Evolutionary conservation across 345 rosid genomes (phyloP).

Genomic region (Draba incana): DNA sequence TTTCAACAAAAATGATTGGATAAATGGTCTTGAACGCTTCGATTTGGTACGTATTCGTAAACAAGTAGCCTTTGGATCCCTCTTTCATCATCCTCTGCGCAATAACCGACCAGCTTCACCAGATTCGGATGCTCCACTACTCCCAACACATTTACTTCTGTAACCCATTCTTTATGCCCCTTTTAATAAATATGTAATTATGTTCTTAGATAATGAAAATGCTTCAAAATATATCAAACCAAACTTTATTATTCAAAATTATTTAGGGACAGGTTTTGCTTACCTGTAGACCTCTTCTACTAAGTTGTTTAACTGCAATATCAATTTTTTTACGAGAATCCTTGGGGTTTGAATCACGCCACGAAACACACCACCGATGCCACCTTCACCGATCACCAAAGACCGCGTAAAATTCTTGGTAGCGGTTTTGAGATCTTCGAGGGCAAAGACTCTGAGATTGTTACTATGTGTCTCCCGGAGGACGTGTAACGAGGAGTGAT

Average conservation of each 20-base stretch:
- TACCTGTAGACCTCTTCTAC: slow-evolving; percentile 92
- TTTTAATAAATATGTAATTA: slow-evolving; percentile 27
- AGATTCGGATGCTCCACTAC: slow-evolving; percentile 94
- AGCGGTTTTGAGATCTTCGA: slow-evolving; percentile 73
- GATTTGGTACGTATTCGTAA: slow-evolving; percentile 84
- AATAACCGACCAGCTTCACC: slow-evolving; percentile 87
- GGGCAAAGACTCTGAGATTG: slow-evolving; percentile 66
- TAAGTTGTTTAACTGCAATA: slow-evolving; percentile 90
- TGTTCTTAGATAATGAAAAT: neutral
- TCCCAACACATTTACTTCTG: slow-evolving; percentile 92
- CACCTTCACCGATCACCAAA: slow-evolving; percentile 94
- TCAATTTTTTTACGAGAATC: slow-evolving; percentile 72
- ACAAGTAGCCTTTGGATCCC: slow-evolving; percentile 89
- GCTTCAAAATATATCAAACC: neutral
- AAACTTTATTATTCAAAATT: too few relatives aligned
- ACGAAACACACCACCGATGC: slow-evolving; percentile 85
- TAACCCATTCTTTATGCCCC: slow-evolving; percentile 99
- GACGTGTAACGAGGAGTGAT: slow-evolving; percentile 59
- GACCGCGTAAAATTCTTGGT: slow-evolving; percentile 92
- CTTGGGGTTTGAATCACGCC: slow-evolving; percentile 61
- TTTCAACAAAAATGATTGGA: slow-evolving; percentile 56
- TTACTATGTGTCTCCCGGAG: slow-evolving; percentile 73
- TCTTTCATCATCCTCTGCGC: slow-evolving; percentile 97
- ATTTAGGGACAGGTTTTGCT: too few relatives aligned
- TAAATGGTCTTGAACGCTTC: slow-evolving; percentile 92